phyloP scores from a whole-genome alignment of 2,329 filamentous ascomycete genomes.

The Trichoderma koningii region DNA sequence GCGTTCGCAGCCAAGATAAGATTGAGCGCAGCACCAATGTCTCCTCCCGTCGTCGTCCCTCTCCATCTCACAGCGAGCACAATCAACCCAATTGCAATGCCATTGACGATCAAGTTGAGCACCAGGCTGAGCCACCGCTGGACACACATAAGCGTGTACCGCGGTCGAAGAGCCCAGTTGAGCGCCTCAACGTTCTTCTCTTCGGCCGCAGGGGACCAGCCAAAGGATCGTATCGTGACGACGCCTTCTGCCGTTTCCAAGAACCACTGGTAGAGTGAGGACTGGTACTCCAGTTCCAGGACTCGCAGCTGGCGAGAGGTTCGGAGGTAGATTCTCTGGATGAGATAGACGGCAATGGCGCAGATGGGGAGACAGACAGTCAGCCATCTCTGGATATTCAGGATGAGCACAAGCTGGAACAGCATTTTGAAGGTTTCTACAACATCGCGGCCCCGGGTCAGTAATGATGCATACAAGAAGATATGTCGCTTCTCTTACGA shows the following conservation, averaged over 20 bases:
- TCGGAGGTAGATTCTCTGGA: conserved; percentile 43
- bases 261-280: conserved; percentile 48
- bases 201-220: conserved; percentile 30
- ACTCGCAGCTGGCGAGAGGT: conserved; percentile 60
- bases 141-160: conserved; percentile 48
- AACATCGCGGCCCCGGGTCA: background rate
- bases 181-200: conserved; percentile 47
- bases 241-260: conserved; percentile 42
- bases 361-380: conserved; percentile 47
- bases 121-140: conserved; percentile 53
- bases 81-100: conserved; percentile 42
- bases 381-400: conserved; percentile 48
- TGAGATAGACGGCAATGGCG: conserved; percentile 31
- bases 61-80: conserved; percentile 41
- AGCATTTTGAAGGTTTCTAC: conserved; percentile 43
- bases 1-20: conserved; percentile 33
- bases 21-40: conserved; percentile 35
- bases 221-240: conserved; percentile 37
- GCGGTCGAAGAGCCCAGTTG: conserved; percentile 34
- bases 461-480: background rate
- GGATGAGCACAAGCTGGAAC: conserved; percentile 50
- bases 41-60: conserved; percentile 25
- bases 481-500: conserved; percentile 26
- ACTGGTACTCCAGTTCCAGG: conserved; percentile 56
- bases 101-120: conserved; percentile 45